Evolutionary conservation across 2,329 filamentous ascomycete genomes (phyloP).

Genomic region (Colletotrichum sp.): DNA sequence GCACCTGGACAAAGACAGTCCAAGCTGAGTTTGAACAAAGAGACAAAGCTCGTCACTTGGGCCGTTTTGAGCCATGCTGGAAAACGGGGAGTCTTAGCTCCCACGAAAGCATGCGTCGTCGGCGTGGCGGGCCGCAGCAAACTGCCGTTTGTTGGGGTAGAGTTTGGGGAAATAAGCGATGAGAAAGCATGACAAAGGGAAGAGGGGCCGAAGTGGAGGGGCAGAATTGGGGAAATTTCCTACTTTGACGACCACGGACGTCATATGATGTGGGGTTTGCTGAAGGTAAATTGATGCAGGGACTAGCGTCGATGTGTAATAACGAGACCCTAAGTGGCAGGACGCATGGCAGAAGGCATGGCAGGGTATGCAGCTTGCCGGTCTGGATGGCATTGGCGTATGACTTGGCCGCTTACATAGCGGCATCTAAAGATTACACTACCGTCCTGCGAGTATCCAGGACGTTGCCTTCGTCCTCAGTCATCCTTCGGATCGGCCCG

Average conservation of each 20-base stretch:
- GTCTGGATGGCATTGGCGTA: background rate
- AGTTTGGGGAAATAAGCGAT: constrained; percentile 16
- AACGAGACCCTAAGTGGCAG: background rate
- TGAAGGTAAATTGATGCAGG: background rate
- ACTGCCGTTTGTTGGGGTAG: background rate
- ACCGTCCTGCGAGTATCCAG: background rate
- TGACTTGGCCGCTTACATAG: background rate
- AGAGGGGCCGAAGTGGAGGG: background rate
- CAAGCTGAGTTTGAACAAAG: background rate
- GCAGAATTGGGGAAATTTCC: background rate
- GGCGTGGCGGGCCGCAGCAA: background rate
- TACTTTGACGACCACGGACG: background rate
- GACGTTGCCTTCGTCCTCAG: background rate
- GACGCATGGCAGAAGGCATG: background rate
- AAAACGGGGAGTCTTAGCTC: background rate
- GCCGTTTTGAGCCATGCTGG: background rate
- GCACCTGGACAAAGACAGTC: background rate
- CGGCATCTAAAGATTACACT: background rate
- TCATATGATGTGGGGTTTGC: constrained; percentile 8
- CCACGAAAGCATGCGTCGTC: background rate
- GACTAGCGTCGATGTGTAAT: background rate
- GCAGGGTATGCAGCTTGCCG: background rate
- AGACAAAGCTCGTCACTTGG: background rate
- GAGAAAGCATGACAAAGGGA: constrained; percentile 21
- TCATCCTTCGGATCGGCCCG: background rate